Evolutionary conservation across 805 yeast species (phyloP), one percentile per base, ranked within the genome.

Genomic region (Isabelozyma heimii): DNA sequence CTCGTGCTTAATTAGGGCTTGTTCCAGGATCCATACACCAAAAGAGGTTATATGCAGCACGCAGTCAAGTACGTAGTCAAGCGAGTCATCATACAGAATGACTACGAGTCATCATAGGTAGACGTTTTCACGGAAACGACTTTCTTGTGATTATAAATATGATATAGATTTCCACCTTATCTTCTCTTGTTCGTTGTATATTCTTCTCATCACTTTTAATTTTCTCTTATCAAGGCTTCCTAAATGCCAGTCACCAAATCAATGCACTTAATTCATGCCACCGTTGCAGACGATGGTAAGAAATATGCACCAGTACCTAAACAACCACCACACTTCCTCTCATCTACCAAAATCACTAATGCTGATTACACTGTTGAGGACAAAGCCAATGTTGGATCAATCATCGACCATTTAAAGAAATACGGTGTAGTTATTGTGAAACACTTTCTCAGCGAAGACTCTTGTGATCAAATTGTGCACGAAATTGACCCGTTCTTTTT

Each of bases 381-480:
- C 3, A 37, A 37, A n/a, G 10, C 20, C 10, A 16, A 37, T 16
- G 20, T 16, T 8, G 16, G 20, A 5, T 10, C 40, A 38, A 38
- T 38, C 10, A 42, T 42, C n/a, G 42, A 35, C 8, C 37, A 37
- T 9, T 14, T 48, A 10, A 47, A 48, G 35, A 44, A 33, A 20
- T 48, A 44, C 37, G 51, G 51, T n/a, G 51, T 33, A 26, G 39
- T 43, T 37, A 44, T 48, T 16, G 51, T 48, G 4, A 40, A 41
- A 15, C 33, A 45, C 20, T 48, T 37, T 16, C 15, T 48, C 4
- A n/a, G 16, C 5, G 26, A 15, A 15, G 30, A 20, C n/a, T n/a
- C 14, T 12, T 44, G 44, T 14, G 48, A 44, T 16, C 13, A 16
- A 5, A 44, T 48, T 26, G 13, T 40, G 8, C 14, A 40, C 24